Evolutionary conservation across 495 filamentous ascomycete genomes (phyloP).

Genomic region (Terfezia boudieri): DNA sequence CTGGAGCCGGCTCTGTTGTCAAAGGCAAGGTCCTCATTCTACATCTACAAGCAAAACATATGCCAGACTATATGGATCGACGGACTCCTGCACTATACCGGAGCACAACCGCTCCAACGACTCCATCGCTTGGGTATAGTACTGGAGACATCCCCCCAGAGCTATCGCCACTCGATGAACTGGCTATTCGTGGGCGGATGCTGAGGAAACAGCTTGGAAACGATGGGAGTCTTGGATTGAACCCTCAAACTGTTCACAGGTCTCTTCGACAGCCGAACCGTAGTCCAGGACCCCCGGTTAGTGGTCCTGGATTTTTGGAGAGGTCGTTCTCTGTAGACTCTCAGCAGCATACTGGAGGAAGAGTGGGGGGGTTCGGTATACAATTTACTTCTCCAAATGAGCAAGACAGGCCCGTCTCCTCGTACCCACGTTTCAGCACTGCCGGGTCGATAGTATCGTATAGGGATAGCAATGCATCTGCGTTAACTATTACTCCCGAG

Average conservation of each 20-base stretch:
- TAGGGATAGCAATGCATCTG: neutral
- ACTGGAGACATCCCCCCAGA: conserved; percentile 78
- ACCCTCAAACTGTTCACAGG: conserved; percentile 58
- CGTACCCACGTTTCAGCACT: conserved; percentile 11
- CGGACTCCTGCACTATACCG: neutral
- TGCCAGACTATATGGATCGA: neutral
- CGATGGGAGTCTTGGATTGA: conserved; percentile 61
- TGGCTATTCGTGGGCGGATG: conserved; percentile 68
- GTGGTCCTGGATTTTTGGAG: conserved; percentile 10
- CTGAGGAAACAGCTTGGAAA: conserved; percentile 64
- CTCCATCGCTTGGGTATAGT: conserved; percentile 22
- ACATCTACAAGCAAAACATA: neutral
- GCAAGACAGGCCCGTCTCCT: conserved; percentile 10
- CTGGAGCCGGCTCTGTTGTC: too few species aligned
- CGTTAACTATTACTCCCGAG: neutral
- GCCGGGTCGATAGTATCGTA: conserved; percentile 1
- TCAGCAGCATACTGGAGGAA: conserved; percentile 19
- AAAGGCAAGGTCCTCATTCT: too few species aligned
- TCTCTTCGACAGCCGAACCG: conserved; percentile 27
- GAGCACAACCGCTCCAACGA: neutral
- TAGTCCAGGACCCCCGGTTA: conserved; percentile 15
- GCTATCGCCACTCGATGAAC: conserved; percentile 82
- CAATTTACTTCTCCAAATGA: neutral
- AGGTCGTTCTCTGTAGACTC: conserved; percentile 29
- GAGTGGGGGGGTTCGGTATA: neutral